phyloP scores from a whole-genome alignment of 805 yeast genomes.

The Kodamaea kaohsiungensis region DNA sequence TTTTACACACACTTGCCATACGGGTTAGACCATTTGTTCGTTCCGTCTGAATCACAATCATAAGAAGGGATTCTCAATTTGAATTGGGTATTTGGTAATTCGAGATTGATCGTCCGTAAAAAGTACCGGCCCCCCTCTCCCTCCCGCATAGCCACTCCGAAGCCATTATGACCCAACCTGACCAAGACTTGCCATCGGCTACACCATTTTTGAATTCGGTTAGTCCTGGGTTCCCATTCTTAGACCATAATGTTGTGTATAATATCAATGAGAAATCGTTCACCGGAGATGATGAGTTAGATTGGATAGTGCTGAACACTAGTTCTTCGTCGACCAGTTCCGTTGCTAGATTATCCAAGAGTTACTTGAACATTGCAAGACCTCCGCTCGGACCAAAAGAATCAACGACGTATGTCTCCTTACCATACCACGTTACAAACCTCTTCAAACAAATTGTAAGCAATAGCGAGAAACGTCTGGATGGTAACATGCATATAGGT shows the following conservation, averaged over 20 bases:
- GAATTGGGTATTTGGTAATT: neutral
- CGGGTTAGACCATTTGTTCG: too few species aligned
- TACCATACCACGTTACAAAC: slow-evolving; percentile 50
- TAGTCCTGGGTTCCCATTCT: slow-evolving; percentile 34
- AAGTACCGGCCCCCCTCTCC: too few species aligned
- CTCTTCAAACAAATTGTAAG: slow-evolving; percentile 37
- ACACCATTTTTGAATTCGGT: slow-evolving; percentile 34
- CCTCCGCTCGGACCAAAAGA: slow-evolving; percentile 38
- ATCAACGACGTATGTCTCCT: slow-evolving; percentile 53
- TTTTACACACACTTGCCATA: too few species aligned
- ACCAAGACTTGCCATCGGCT: slow-evolving; percentile 4
- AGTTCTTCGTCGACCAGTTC: neutral
- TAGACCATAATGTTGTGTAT: slow-evolving; percentile 38
- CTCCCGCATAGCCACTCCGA: slow-evolving; percentile 15
- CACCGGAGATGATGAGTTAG: slow-evolving; percentile 20
- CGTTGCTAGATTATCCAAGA: slow-evolving; percentile 15
- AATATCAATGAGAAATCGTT: slow-evolving; percentile 18
- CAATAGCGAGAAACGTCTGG: slow-evolving; percentile 37
- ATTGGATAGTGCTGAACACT: slow-evolving; percentile 20
- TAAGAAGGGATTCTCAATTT: neutral
- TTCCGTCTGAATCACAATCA: too few species aligned
- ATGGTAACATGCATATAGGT: slow-evolving; percentile 50
- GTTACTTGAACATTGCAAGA: slow-evolving; percentile 38
- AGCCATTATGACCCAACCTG: neutral
- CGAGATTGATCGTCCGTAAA: slow-evolving; percentile 21